Percentiles rank a stretch among this genome's conserved stretches.
Conservation (phyloP, 2,329 filamentous ascomycete genomes). For the Myriosclerotinia scirpicola region DNA sequence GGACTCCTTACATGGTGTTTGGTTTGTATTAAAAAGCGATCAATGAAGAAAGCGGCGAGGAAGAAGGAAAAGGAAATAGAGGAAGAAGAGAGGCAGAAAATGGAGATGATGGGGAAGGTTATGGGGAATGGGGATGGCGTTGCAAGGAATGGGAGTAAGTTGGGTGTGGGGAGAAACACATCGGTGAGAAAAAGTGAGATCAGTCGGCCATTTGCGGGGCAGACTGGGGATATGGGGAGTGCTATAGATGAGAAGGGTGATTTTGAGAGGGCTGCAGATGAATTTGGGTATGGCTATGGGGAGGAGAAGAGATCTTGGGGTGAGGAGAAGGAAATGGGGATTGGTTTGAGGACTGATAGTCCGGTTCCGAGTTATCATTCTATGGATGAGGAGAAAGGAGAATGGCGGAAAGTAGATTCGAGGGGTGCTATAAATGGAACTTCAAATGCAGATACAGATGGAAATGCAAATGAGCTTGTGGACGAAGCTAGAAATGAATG, state of each 20-base stretch:
- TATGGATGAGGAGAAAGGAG: neutral
- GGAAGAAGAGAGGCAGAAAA: neutral
- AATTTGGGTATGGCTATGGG: neutral
- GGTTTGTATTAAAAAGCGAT: slow-evolving; percentile 7
- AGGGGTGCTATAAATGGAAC: neutral
- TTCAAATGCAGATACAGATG: too few relatives aligned
- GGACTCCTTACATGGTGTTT: neutral
- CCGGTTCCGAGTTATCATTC: neutral
- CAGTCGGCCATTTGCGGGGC: neutral
- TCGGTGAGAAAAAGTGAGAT: neutral
- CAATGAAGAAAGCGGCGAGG: neutral
- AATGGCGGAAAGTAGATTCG: neutral
- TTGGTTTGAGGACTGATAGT: neutral
- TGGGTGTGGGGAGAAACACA: neutral
- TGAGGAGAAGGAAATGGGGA: neutral
- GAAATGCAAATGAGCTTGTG: neutral
- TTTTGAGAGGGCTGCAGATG: neutral
- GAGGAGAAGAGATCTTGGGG: neutral
- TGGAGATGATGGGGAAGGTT: neutral
- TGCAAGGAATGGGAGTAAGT: neutral
- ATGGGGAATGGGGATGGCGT: neutral
- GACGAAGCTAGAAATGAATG: neutral
- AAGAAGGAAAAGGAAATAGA: neutral
- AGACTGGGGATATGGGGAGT: neutral
- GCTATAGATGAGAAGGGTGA: neutral